A percentile compares a stretch with the other conserved stretches of the same genome.
Evolutionary conservation across 2,329 filamentous ascomycete species (phyloP).

Genomic region (Onygenales sp.): DNA sequence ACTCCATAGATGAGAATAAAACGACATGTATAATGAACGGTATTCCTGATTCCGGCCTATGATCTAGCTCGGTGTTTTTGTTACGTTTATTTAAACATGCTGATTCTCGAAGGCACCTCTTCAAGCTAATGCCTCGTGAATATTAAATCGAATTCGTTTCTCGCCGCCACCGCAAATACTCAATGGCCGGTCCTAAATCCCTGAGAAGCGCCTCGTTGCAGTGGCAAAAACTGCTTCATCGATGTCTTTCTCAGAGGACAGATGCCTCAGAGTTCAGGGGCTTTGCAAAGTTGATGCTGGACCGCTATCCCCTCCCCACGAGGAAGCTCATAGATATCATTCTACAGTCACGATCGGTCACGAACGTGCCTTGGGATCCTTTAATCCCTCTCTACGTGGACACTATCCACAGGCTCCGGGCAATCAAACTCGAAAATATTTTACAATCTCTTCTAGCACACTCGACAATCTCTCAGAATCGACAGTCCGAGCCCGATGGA

Average conservation of each 20-base stretch:
- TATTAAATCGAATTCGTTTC: too few relatives aligned
- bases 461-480: conserved; percentile 22
- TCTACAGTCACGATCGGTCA: conserved; percentile 23
- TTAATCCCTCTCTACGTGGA: conserved; percentile 33
- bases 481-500: conserved; percentile 4
- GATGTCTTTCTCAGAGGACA: conserved; percentile 9
- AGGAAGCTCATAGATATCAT: conserved; percentile 25
- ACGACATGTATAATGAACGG: too few relatives aligned
- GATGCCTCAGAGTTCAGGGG: conserved; percentile 25
- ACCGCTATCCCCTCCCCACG: conserved; percentile 22
- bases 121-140: too few relatives aligned
- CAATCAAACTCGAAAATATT: conserved; percentile 25
- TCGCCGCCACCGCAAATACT: background rate
- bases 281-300: conserved; percentile 25
- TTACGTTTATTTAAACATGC: too few relatives aligned
- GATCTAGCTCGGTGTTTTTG: too few relatives aligned
- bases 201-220: background rate
- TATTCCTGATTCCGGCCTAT: too few relatives aligned
- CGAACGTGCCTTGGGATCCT: conserved; percentile 32
- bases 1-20: too few relatives aligned
- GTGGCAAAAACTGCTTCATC: conserved; percentile 9
- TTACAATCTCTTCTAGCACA: conserved; percentile 24
- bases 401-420: conserved; percentile 24
- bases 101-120: too few relatives aligned
- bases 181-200: background rate